Conservation (phyloP, 257 asterid genomes). For the Solanum sparsipilum region DNA sequence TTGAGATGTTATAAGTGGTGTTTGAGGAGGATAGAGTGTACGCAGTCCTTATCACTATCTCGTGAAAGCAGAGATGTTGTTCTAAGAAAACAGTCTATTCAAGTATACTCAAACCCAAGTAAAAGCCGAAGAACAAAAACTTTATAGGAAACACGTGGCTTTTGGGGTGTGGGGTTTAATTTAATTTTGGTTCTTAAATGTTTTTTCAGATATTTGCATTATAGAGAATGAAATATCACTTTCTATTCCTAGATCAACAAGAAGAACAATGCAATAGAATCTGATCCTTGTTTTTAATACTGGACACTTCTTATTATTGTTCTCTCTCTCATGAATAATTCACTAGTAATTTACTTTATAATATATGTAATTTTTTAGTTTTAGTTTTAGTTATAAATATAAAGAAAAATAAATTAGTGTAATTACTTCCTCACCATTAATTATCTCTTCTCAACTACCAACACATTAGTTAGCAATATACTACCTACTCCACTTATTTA, state of each 20-base stretch:
- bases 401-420: not conserved
- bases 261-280: conserved; percentile 9
- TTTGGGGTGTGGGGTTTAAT: not conserved
- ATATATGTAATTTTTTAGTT: not conserved
- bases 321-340: not conserved
- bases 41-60: fast-evolving
- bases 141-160: too few species aligned
- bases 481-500: not conserved
- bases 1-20: too few species aligned
- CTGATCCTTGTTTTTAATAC: conserved; percentile 13
- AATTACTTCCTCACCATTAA: not conserved
- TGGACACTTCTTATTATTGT: not conserved
- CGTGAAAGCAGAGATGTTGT: too few species aligned
- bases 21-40: not conserved
- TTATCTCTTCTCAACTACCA: not conserved
- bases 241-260: conserved; percentile 7
- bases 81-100: too few species aligned
- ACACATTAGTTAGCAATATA: not conserved
- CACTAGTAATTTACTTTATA: not conserved
- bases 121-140: too few species aligned
- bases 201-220: not conserved
- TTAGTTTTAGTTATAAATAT: not conserved
- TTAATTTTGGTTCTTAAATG: not conserved
- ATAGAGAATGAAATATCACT: conserved; percentile 1
- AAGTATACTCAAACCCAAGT: too few species aligned